Conservation (phyloP, 2,329 filamentous ascomycete genomes). For the Mollisiaceae sp. region DNA sequence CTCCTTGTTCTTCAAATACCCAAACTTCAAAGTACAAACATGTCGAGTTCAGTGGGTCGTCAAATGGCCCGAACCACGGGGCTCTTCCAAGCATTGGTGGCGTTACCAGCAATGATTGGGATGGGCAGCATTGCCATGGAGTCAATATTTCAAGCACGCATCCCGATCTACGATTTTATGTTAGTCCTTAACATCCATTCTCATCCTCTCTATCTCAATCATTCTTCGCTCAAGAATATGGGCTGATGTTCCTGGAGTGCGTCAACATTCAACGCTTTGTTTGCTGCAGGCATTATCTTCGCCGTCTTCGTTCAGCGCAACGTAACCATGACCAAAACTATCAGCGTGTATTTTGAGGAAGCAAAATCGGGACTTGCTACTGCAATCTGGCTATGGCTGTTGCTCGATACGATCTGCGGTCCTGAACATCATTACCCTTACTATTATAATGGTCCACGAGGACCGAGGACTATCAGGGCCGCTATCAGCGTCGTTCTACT, state of each 20-base stretch:
- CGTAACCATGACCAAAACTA: constrained; percentile 4
- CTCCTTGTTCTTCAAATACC: not conserved
- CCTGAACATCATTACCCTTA: constrained; percentile 8
- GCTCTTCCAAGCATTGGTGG: constrained; percentile 32
- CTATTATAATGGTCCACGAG: constrained; percentile 3
- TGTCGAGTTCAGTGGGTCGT: constrained; percentile 24
- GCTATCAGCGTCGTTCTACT: constrained; percentile 30
- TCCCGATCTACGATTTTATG: constrained; percentile 26
- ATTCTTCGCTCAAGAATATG: not conserved
- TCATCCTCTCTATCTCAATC: too few species aligned
- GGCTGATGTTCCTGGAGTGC: constrained; percentile 2
- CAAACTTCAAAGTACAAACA: constrained; percentile 7
- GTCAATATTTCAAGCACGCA: constrained; percentile 6
- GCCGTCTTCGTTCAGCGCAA: constrained; percentile 31
- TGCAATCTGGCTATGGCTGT: constrained; percentile 33
- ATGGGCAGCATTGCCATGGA: constrained; percentile 18
- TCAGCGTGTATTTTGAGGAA: constrained; percentile 28
- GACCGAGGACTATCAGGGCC: constrained; percentile 23
- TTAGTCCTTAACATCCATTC: constrained; percentile 3
- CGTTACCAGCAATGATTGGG: constrained; percentile 25
- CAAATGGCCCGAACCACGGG: constrained; percentile 30
- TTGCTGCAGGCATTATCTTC: constrained; percentile 32
- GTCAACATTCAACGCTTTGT: constrained; percentile 25
- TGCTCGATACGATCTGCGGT: constrained; percentile 29
- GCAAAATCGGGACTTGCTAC: constrained; percentile 30